Percentiles rank a stretch among this genome's conserved stretches.
phyloP scores from a whole-genome alignment of 768 basidiomycete genomes.

The Tylopilus sp. region DNA sequence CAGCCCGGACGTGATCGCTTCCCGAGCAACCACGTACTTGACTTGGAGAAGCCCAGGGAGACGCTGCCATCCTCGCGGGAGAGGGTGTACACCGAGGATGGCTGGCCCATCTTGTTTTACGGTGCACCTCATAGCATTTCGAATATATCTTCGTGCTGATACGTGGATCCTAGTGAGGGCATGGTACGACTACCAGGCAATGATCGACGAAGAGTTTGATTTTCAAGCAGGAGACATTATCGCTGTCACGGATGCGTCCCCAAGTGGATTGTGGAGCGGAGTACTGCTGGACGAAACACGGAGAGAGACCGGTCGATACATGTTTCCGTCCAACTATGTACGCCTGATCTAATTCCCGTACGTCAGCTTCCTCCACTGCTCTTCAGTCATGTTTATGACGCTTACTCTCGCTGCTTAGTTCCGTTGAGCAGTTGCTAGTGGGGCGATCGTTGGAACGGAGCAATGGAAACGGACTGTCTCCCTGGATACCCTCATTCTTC shows the following conservation, averaged over 20 bases:
- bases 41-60: not conserved
- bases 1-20: not conserved
- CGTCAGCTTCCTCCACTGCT: no score
- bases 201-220: conserved; percentile 91
- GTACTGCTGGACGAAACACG: conserved; percentile 73
- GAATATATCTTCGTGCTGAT: no score
- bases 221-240: conserved; percentile 81
- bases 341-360: conserved; percentile 42
- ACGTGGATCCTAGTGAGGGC: no score
- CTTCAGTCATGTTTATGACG: no score
- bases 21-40: not conserved
- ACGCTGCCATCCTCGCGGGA: not conserved
- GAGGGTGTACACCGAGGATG: not conserved
- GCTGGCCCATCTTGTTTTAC: not conserved
- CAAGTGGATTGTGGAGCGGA: conserved; percentile 98
- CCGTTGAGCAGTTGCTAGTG: no score
- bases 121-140: not conserved
- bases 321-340: conserved; percentile 90
- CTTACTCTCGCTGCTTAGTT: no score
- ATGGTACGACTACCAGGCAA: conserved; percentile 80
- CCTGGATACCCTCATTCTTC: no score
- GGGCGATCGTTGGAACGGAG: no score
- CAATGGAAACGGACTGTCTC: no score
- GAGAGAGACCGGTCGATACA: conserved; percentile 65
- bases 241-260: conserved; percentile 70